Base-by-base conservation (phyloP, 306 rosid species). In the Lagenaria siceraria region DNA sequence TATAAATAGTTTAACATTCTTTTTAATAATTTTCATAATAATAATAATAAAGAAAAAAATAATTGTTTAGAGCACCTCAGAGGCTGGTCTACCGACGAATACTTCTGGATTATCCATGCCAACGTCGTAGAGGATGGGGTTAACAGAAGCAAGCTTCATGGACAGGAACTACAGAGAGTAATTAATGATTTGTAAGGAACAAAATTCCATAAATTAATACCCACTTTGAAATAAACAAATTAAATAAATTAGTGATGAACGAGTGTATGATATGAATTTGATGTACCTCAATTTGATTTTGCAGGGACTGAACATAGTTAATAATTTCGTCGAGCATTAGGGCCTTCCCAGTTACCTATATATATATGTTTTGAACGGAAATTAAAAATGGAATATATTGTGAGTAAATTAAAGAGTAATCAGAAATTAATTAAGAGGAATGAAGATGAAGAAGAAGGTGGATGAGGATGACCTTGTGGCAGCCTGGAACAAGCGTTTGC, bases 231-330 rank as follows among this genome's bases (percentile, higher is more conserved):
- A 18, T 35, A 19, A 22, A 59, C 0, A 59, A 25, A 46, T n/a
- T 10, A 9, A 46, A 3, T 46, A 14, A 46, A 46, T 40, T 7
- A 40, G 43, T 5, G 43, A 46, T 12, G 49, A 2, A n/a, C 3
- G 33, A 29, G 33, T n/a, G 49, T 14, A 17, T 51, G 21, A 17
- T 51, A 0, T 0, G 8, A 17, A 6, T 51, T 51, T 42, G 33
- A 31, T 65, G 71, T 87, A 93, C 98, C 98, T 93, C 98, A 13
- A 93, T 94, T 93, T 90, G 98, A 90, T 87, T 88, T 63, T 93
- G 98, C 80, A 93, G 85, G 87, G 97, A 91, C 88, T 91, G 69
- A 31, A 62, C 69, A 31, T 62, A 62, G 87, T 93, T 93, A 91
- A 93, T 93, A 79, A 93, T 91, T 82, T 91, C 96, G 38, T 93